phyloP scores from a whole-genome alignment of 2,329 filamentous ascomycete genomes.

The Leptographium galeiforme region DNA sequence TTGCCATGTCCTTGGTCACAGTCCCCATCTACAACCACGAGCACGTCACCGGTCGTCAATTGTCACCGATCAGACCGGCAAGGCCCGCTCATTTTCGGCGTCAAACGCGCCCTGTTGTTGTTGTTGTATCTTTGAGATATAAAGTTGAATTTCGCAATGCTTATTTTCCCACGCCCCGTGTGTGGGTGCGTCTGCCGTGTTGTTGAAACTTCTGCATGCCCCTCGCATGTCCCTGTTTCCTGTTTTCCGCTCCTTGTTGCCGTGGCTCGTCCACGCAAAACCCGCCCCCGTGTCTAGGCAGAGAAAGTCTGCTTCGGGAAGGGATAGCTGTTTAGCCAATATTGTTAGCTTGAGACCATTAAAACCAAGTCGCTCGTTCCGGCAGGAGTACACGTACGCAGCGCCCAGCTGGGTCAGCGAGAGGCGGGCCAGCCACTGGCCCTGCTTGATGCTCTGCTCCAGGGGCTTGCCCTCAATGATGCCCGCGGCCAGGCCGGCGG shows the following conservation, averaged over 20 bases:
- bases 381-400: slow-evolving; percentile 52
- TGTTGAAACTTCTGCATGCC: slow-evolving; percentile 17
- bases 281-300: slow-evolving; percentile 23
- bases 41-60: too few relatives aligned
- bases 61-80: not conserved
- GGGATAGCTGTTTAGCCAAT: slow-evolving; percentile 46
- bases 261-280: too few relatives aligned
- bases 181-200: slow-evolving; percentile 7
- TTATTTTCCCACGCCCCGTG: slow-evolving; percentile 4
- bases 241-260: not conserved
- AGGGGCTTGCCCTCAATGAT: slow-evolving; percentile 74
- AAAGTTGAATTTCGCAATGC: slow-evolving; percentile 20
- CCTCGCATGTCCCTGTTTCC: not conserved
- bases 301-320: slow-evolving; percentile 70
- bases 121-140: slow-evolving; percentile 11
- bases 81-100: not conserved
- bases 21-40: too few relatives aligned
- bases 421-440: slow-evolving; percentile 88
- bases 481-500: slow-evolving; percentile 84
- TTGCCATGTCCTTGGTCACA: too few relatives aligned
- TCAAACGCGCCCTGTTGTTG: not conserved
- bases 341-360: not conserved
- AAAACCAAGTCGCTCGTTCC: too few relatives aligned
- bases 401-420: slow-evolving; percentile 93
- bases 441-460: slow-evolving; percentile 71